Evolutionary conservation across 2,329 filamentous ascomycete genomes (phyloP).

Genomic region (Fusarium heterosporum): DNA sequence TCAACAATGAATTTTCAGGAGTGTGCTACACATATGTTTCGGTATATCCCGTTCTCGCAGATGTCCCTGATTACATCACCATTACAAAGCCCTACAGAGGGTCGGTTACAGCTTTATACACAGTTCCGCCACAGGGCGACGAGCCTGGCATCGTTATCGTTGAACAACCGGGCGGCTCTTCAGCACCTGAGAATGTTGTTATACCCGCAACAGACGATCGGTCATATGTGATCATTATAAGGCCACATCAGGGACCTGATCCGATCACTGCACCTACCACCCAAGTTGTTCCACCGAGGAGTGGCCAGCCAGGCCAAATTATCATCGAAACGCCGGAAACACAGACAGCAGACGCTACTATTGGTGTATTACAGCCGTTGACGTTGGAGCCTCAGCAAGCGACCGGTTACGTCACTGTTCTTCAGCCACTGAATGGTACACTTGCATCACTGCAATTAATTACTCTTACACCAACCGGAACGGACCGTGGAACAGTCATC

Average conservation of each 20-base stretch:
- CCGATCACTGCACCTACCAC: conserved; percentile 35
- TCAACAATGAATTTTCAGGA: conserved; percentile 39
- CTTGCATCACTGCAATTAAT: conserved; percentile 8
- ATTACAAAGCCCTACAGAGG: conserved; percentile 39
- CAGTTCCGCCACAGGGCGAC: conserved; percentile 34
- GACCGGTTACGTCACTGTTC: conserved; percentile 34
- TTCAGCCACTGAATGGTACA: conserved; percentile 22
- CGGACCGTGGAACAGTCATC: conserved; percentile 34
- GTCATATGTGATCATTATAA: conserved; percentile 38
- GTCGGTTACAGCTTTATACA: conserved; percentile 34
- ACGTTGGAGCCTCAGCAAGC: conserved; percentile 22
- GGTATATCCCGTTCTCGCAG: conserved; percentile 41
- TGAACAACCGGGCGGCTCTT: conserved; percentile 29
- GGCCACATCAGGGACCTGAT: conserved; percentile 31
- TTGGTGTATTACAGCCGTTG: conserved; percentile 13
- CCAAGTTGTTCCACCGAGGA: conserved; percentile 23
- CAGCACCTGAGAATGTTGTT: conserved; percentile 25
- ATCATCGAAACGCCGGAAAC: conserved; percentile 44
- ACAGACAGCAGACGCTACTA: not conserved
- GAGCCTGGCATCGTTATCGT: conserved; percentile 39
- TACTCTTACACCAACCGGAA: conserved; percentile 34
- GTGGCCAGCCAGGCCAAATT: conserved; percentile 25
- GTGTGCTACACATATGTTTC: conserved; percentile 47
- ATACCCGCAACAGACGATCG: conserved; percentile 35
- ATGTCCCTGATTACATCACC: conserved; percentile 37